These are phyloP conservation scores for Calonectria montana DNA, from an alignment of 2,329 filamentous ascomycete genomes.

Conservation along the genomic window DNA sequence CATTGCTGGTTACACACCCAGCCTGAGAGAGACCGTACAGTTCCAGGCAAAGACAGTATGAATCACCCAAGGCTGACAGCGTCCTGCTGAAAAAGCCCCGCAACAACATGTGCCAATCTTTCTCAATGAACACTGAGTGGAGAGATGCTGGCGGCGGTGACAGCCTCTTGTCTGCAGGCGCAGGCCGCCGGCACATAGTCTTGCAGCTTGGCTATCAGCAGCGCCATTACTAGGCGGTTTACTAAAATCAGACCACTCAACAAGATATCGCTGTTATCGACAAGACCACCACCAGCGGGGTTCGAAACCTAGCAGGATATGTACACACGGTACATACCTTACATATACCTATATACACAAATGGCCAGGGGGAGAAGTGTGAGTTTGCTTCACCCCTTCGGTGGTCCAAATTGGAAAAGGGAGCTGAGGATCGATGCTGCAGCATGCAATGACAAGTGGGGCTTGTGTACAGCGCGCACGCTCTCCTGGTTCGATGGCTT, in stretches of 20 bases:
- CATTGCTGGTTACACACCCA: background rate
- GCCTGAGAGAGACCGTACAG: background rate
- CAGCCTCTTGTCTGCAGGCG: background rate
- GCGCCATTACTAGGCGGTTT: background rate
- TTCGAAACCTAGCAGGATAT: no score
- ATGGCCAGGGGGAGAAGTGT: background rate
- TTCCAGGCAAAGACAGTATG: background rate
- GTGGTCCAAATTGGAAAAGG: conserved; percentile 17
- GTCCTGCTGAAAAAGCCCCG: no score
- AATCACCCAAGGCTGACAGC: conserved; percentile 6
- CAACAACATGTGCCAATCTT: background rate
- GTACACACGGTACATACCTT: no score
- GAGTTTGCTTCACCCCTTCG: conserved; percentile 3
- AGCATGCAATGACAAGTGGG: conserved; percentile 8
- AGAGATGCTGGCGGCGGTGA: background rate
- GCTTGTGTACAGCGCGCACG: conserved; percentile 12
- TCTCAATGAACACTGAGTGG: background rate
- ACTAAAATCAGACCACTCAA: background rate
- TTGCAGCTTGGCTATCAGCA: background rate
- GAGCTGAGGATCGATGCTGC: conserved; percentile 14
- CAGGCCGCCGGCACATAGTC: background rate
- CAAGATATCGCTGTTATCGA: conserved; percentile 1
- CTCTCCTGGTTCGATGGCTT: conserved; percentile 31
- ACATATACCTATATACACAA: background rate
- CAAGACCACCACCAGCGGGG: background rate